Base-by-base conservation (phyloP, 176 grass and related monocot species). In the Zoysia pacifica region DNA sequence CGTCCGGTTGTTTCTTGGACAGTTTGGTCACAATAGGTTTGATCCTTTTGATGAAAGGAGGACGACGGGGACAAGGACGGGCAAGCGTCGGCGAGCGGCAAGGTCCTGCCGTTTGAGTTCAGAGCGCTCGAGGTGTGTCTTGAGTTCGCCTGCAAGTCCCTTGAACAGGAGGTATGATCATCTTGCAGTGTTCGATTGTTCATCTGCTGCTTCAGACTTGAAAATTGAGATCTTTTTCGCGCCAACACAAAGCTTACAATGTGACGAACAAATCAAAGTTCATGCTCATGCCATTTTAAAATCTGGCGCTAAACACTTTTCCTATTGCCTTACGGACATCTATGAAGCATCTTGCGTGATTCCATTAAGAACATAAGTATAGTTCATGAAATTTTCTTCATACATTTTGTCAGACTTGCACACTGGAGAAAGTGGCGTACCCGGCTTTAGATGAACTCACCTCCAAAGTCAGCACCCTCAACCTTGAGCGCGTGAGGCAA, bases 61-160 rank as follows among this genome's bases (percentile, higher is more conserved):
- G 65, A 35, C 1, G 19, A 11, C 6, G 56, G 1, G 18, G 58
- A 38, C 37, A 72, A 71, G 67, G 47, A 72, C 5, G 55, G 58
- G 18, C 37, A 20, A 5, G 47, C 18, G 9, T 38, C 9, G 58
- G 58, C 48, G 52, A 47, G 59, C 11, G 81, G 71, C 55, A 87
- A 87, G 81, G 66, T 5, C 47, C 76, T 91, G 28, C 87, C 93
- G 7, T 95, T 95, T 48, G 93, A 95, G 68, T 90, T 95, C 43
- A 85, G 65, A 48, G 93, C 89, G 76, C 84, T 95, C 7, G 89
- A 95, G 64, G 83, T 88, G 44, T 95, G 93, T 78, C 81, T 95
- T 36, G 81, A 95, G 76, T 63, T 85, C 19, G 70, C 84, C 48
- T 91, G 89, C 82, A 95, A 77, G 69, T 86, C 74, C 39, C 69